Conservation (phyloP, 345 rosid species). For the Syzygium oleosum region DNA sequence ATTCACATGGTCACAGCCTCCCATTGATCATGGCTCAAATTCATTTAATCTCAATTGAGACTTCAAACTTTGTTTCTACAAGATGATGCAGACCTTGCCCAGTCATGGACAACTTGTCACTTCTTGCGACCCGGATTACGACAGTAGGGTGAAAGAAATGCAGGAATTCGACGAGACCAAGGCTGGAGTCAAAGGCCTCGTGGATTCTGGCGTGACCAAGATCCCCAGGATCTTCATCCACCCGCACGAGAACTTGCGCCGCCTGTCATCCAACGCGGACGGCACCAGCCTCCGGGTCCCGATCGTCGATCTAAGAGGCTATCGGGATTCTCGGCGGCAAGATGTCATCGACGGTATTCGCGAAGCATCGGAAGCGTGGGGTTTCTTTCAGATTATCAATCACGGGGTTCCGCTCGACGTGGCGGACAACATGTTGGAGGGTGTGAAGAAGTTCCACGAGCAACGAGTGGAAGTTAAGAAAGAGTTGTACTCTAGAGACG, state of each 20-base stretch:
- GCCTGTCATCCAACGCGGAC: background rate
- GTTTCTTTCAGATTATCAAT: background rate
- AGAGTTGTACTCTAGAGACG: constrained; percentile 33
- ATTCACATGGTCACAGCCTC: background rate
- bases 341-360: background rate
- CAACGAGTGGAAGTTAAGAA: constrained; percentile 34
- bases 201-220: background rate
- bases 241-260: background rate
- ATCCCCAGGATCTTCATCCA: background rate
- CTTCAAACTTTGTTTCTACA: background rate
- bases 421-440: constrained; percentile 30
- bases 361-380: background rate
- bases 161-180: background rate
- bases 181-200: background rate
- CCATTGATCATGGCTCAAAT: background rate
- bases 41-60: background rate
- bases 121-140: background rate
- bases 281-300: background rate
- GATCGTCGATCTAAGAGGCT: background rate
- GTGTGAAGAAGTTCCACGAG: constrained; percentile 30
- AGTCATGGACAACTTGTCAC: background rate
- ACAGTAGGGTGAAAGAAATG: background rate
- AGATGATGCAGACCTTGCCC: background rate
- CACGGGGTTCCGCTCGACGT: constrained; percentile 24
- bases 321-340: background rate